Evolutionary conservation across 2,329 filamentous ascomycete genomes (phyloP), one percentile per base, ranked within the genome.

Genomic region (Hymenoscyphus infarciens): DNA sequence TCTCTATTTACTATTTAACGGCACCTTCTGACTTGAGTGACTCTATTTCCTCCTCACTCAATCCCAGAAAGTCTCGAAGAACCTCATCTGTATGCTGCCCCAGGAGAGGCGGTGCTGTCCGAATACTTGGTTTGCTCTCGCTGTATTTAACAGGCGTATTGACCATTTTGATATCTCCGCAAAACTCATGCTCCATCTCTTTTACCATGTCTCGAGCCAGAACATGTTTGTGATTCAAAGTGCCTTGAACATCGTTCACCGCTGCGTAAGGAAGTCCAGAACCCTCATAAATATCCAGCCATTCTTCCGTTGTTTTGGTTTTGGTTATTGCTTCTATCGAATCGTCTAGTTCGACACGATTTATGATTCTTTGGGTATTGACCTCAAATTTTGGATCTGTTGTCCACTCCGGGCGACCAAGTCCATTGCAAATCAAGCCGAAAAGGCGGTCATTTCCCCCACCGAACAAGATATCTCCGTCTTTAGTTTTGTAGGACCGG

Each of bases 111-210:
- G 95, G 95, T 29, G 90, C 84, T 3, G 81, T 88, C 38, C 94
- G 82, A 45, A 96, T 86, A 3, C 86, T 84, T 0, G 93, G 92
- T 68, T 83, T 87, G 29, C 89, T 90, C 68, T 93, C 87, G 5
- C 92, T 97, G 75, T 92, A 96, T 75, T 99, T 99, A 63, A 99
- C 88, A 0, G 95, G 95, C 0, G 92, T 96, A 72, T 96, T 97
- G 60, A 99, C 89, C 73, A 99, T 79, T 77, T 92, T 93, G 66
- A 99, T 88, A 0, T 88, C 84, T 0, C 95, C 95, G 74, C 94
- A 98, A 7, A 82, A 80, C 5, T 85, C 85, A 73, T 99, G 95
- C 0, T 97, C 85, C 54, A 97, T 80, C 73, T 97, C 89, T 15
- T 91, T 85, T 1, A 99, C 89, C 95, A 99, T 99, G 64, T 88